Evolutionary conservation across 2,329 filamentous ascomycete genomes (phyloP).

Genomic region (Xylariaceae sp.): DNA sequence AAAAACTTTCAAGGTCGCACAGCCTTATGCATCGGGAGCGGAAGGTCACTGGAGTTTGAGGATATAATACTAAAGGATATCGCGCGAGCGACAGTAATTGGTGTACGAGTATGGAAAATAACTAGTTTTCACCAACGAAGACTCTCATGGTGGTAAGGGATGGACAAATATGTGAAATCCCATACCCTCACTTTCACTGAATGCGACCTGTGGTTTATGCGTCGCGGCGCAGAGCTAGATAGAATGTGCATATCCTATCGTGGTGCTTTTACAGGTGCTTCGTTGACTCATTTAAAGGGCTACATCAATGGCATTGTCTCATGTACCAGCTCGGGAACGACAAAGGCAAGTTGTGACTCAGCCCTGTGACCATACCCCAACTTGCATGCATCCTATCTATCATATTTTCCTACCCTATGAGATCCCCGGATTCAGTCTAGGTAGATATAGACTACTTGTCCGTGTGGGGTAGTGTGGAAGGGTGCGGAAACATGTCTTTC

Average conservation of each 20-base stretch:
- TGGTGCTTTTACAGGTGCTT: too few relatives aligned
- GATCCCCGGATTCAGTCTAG: too few relatives aligned
- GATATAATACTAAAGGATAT: too few relatives aligned
- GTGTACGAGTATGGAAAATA: too few relatives aligned
- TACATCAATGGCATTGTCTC: not conserved
- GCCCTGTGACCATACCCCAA: slow-evolving; percentile 3
- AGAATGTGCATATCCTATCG: not conserved
- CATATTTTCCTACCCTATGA: not conserved
- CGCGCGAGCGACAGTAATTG: too few relatives aligned
- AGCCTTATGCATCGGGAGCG: not conserved
- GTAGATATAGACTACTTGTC: too few relatives aligned
- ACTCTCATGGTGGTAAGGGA: not conserved
- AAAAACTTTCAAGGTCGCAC: not conserved
- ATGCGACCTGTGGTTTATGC: not conserved
- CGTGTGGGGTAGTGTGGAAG: too few relatives aligned
- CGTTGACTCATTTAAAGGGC: slow-evolving; percentile 1
- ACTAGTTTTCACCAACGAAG: not conserved
- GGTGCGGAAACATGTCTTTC: too few relatives aligned
- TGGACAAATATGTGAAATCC: not conserved
- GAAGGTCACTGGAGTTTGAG: not conserved
- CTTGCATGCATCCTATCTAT: not conserved
- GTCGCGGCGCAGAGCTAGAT: not conserved
- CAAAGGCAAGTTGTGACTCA: too few relatives aligned
- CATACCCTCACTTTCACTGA: not conserved
- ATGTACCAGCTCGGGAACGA: too few relatives aligned